phyloP scores from a whole-genome alignment of 2,329 filamentous ascomycete genomes.

The Parafenestella ontariensis region DNA sequence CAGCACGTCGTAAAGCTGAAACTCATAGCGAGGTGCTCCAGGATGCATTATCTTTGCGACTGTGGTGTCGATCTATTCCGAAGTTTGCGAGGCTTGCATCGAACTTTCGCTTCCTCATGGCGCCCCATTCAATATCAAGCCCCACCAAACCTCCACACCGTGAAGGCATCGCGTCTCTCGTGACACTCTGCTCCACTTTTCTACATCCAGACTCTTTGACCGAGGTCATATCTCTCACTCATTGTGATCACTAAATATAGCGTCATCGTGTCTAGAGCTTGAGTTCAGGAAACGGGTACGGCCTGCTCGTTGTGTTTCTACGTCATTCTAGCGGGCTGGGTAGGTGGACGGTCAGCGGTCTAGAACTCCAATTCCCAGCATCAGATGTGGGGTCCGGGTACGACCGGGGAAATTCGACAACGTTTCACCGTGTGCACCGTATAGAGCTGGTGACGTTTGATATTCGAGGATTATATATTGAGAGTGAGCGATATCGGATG shows the following conservation, averaged over 20 bases:
- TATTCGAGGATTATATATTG: too few relatives aligned
- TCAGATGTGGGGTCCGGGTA: too few relatives aligned
- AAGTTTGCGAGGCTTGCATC: too few relatives aligned
- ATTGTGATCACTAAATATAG: constrained; percentile 1
- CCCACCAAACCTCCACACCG: not conserved
- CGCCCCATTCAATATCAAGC: not conserved
- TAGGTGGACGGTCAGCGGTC: not conserved
- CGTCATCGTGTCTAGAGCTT: not conserved
- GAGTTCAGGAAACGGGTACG: not conserved
- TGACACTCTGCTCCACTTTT: not conserved
- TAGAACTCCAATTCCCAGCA: not conserved
- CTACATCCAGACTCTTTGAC: not conserved
- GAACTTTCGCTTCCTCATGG: too few relatives aligned
- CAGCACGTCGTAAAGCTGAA: not conserved
- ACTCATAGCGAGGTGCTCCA: not conserved
- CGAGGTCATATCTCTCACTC: not conserved
- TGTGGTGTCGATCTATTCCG: not conserved
- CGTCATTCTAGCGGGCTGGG: not conserved
- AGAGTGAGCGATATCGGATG: not conserved
- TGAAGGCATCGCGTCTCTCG: not conserved
- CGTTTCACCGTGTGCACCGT: too few relatives aligned
- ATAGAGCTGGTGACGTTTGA: too few relatives aligned
- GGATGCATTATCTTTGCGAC: not conserved
- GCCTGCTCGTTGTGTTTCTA: not conserved
- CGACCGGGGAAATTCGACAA: too few relatives aligned